These are phyloP conservation scores for Bondarzewia mesenterica DNA, from an alignment of 1,284 basidiomycete genomes.

Conservation along the genomic window DNA sequence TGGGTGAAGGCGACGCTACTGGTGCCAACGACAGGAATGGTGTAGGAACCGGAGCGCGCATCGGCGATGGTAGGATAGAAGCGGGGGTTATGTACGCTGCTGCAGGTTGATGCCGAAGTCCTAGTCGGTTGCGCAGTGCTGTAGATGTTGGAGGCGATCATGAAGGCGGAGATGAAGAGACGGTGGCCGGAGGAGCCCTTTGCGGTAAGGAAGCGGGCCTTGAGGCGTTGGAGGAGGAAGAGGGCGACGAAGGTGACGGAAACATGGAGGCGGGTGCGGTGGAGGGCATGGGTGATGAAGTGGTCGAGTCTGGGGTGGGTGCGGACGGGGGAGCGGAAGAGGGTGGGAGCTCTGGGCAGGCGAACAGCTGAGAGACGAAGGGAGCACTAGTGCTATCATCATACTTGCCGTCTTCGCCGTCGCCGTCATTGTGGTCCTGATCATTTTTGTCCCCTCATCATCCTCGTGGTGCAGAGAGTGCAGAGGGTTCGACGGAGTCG, in stretches of 20 bases:
- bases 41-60: background rate
- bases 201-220: conserved; percentile 44
- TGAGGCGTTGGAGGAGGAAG: conserved; percentile 39
- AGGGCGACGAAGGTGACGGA: conserved; percentile 43
- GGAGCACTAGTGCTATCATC: no score
- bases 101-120: no score
- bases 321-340: conserved; percentile 1
- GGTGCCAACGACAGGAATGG: conserved; percentile 4
- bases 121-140: no score
- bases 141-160: conserved; percentile 39
- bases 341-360: conserved; percentile 17
- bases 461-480: no score
- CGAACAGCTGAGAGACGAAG: conserved; percentile 32
- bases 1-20: conserved; percentile 3
- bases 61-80: no score
- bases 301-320: conserved; percentile 26
- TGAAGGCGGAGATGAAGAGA: conserved; percentile 48
- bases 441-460: no score
- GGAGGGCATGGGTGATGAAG: conserved; percentile 43
- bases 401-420: no score
- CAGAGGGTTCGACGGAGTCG: no score
- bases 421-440: no score
- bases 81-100: no score
- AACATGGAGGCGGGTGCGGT: conserved; percentile 40
- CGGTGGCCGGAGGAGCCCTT: conserved; percentile 46